Base-by-base conservation (phyloP, 2,329 filamentous ascomycete genomes). In the Xylaria sp. region DNA sequence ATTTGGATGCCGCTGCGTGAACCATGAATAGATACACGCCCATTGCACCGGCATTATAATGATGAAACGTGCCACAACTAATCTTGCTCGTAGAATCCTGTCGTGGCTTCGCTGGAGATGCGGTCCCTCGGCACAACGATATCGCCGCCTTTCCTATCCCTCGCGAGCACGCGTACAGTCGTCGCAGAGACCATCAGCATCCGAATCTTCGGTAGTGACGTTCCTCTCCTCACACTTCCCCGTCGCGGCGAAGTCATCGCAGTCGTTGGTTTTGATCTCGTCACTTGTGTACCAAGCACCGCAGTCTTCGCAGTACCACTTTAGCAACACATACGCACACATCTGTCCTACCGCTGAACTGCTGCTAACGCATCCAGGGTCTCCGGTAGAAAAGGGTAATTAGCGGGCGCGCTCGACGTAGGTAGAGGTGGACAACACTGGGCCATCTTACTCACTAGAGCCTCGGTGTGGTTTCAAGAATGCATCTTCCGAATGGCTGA, bases 211-310 rank as follows among this genome's bases (percentile, higher is more conserved):
- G 55, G 71, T 67, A 35, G 74, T 71, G 32, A 75, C 9, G 27
- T 74, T 40, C 53, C 40, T 73, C 60, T 72, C 68, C 8, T 75
- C 71, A 48, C 76, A 78, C 10, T 65, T 60, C 47, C 75, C 75
- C 6, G 47, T 74, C 23, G 60, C 60, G 37, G 65, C 53, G 54
- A 74, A 77, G n/a, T 53, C 64, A 29, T 73, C 72, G 61, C 76
- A 78, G 54, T 78, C 75, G 60, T 68, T 64, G 10, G 73, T 63
- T 65, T 75, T 77, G 69, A 78, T 76, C 68, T 75, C 74, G 70
- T 78, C 76, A 62, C 76, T 78, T 6, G 76, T 78, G 66, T 78
- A 78, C 76, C 76, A 78, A 66, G 76, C 76, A 65, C 76, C 76
- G 42, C 76, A 78, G 50, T 75, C 74, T 53, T 77, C 75, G 60